A percentile compares a stretch with the other conserved stretches of the same genome.
These are phyloP conservation scores for Globisporangium rhizosaccharum DNA, from an alignment of 352 stramenopile genomes.

Conservation along the genomic window DNA sequence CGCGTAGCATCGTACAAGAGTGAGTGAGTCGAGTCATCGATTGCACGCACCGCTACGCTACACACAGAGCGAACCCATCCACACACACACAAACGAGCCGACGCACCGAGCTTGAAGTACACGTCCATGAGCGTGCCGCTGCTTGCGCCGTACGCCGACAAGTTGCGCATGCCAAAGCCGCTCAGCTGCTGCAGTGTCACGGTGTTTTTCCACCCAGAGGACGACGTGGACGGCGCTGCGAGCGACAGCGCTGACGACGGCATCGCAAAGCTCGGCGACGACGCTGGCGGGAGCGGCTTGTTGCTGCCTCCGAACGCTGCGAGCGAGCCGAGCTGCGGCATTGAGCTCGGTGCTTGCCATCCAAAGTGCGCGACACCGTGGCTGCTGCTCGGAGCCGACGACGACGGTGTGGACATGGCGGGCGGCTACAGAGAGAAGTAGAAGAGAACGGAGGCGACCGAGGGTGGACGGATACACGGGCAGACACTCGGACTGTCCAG, in stretches of 20 bases:
- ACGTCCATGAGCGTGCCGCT: slow-evolving; percentile 53
- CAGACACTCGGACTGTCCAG: too few relatives aligned
- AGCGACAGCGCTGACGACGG: slow-evolving; percentile 12
- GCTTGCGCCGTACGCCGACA: slow-evolving; percentile 43
- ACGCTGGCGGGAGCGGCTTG: not conserved
- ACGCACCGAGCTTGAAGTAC: slow-evolving; percentile 72
- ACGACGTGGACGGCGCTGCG: slow-evolving; percentile 9
- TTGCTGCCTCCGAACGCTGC: not conserved
- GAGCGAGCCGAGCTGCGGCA: slow-evolving; percentile 8
- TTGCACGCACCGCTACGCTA: not conserved
- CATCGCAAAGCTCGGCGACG: not conserved
- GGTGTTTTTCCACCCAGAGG: slow-evolving; percentile 20
- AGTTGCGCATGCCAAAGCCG: slow-evolving; percentile 74
- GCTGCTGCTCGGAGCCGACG: slow-evolving; percentile 8
- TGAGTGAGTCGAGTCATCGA: too few relatives aligned
- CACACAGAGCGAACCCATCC: not conserved
- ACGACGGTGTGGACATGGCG: slow-evolving; percentile 6
- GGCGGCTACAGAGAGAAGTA: not conserved
- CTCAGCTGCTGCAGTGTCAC: slow-evolving; percentile 72
- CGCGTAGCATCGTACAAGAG: not conserved
- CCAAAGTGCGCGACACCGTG: slow-evolving; percentile 4
- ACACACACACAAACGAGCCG: not conserved
- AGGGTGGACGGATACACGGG: too few relatives aligned
- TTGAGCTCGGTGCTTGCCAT: slow-evolving; percentile 13
- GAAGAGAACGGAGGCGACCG: too few relatives aligned